These are phyloP conservation scores for Teunomyces atbi DNA, from an alignment of 805 yeast genomes.

Conservation along the genomic window DNA sequence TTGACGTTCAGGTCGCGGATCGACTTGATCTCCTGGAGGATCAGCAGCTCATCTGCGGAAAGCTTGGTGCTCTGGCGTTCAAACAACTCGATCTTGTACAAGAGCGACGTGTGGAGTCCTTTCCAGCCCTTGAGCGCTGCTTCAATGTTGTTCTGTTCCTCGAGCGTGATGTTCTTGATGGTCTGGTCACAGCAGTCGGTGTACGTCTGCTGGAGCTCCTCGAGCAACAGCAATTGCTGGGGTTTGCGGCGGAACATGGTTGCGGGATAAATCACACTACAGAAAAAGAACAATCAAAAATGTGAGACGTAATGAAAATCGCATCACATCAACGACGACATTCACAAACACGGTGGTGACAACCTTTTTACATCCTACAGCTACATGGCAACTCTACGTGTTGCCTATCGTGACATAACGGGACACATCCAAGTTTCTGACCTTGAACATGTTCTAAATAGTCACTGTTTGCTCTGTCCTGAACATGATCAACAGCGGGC, in stretches of 20 bases:
- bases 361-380: background rate
- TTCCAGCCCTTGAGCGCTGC: conserved; percentile 75
- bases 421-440: conserved; percentile 39
- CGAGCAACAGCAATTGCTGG: conserved; percentile 48
- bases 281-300: background rate
- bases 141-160: conserved; percentile 50
- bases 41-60: conserved; percentile 20
- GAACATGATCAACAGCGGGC: conserved; percentile 26
- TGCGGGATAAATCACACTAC: background rate
- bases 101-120: conserved; percentile 59
- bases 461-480: conserved; percentile 40
- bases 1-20: conserved; percentile 44
- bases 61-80: conserved; percentile 38
- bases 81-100: conserved; percentile 54
- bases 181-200: conserved; percentile 61
- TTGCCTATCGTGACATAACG: conserved; percentile 43
- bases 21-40: conserved; percentile 31
- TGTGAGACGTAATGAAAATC: no score
- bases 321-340: background rate
- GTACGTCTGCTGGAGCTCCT: conserved; percentile 58
- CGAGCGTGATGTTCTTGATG: conserved; percentile 54
- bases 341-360: background rate
- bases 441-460: conserved; percentile 40
- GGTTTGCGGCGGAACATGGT: conserved; percentile 51
- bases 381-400: background rate